A percentile compares a stretch with the other conserved stretches of the same genome.
Conservation (phyloP, 2,329 filamentous ascomycete genomes). For the Chrysoporthe deuterocubensis region DNA sequence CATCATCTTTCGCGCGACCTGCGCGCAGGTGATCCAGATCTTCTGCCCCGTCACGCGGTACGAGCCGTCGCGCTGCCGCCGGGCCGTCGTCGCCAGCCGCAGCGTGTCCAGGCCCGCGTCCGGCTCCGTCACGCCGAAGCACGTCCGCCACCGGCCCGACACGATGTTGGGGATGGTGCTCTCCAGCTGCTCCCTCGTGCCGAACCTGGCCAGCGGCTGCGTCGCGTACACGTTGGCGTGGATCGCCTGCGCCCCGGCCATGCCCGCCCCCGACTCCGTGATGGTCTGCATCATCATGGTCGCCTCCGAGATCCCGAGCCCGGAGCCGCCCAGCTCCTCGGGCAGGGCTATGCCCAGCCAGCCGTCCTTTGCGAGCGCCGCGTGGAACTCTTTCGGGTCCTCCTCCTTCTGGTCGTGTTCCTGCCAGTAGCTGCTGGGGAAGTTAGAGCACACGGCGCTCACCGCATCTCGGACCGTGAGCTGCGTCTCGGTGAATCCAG, state of each 20-base stretch:
- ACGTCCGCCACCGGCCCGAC: constrained; percentile 70
- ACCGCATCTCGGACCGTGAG: constrained; percentile 74
- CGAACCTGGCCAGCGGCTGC: constrained; percentile 75
- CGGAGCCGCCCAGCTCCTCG: constrained; percentile 73
- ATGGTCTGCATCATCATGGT: constrained; percentile 89
- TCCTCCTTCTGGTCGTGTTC: constrained; percentile 70
- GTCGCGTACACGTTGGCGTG: constrained; percentile 76
- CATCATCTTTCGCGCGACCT: constrained; percentile 83
- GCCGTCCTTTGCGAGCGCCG: constrained; percentile 72
- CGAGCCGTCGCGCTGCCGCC: constrained; percentile 53
- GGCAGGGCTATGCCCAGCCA: constrained; percentile 84
- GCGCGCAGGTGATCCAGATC: constrained; percentile 87
- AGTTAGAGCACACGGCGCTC: constrained; percentile 68
- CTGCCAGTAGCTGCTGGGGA: constrained; percentile 78
- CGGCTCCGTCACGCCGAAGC: constrained; percentile 86
- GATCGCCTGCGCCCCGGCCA: constrained; percentile 69
- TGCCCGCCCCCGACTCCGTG: constrained; percentile 76
- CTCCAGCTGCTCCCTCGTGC: constrained; percentile 65
- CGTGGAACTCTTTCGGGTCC: constrained; percentile 77
- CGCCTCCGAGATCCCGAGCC: constrained; percentile 78
- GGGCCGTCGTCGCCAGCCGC: constrained; percentile 68
- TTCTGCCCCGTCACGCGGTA: constrained; percentile 79
- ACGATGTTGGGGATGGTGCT: constrained; percentile 73
- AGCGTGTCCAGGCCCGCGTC: constrained; percentile 80
- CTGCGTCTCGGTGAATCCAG: constrained; percentile 74